Evolutionary conservation across 306 rosid species (phyloP), one percentile per base, ranked within the genome.

Genomic region (Cyclanthera cordifolia): DNA sequence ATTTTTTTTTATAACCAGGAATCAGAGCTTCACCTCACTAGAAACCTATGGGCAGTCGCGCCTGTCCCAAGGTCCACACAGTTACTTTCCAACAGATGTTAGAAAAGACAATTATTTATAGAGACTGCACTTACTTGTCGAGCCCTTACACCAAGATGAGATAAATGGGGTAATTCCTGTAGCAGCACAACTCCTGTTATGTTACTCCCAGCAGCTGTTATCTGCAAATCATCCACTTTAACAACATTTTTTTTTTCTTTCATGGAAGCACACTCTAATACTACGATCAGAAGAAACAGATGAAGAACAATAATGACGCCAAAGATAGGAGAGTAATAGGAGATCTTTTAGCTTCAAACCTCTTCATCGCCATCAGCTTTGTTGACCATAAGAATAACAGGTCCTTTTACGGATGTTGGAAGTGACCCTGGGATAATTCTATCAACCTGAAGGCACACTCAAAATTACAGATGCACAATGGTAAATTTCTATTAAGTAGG

Each of bases 121-220:
- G 76, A 79, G 70, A 77, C 19, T 39, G 41, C 69, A 82, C 85
- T 79, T 82, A 81, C 99, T 82, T 93, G 99, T 27, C 99, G 85
- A 32, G 99, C 99, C 78, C 99, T 82, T 76, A 93, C 95, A 75
- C 96, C 99, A 49, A 93, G 95, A 86, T 90, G 99, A 86, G 99
- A 93, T 46, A 90, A 84, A 88, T 93, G 99, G 85, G 99, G 99
- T 56, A 93, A 79, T 82, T 93, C 96, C 80, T 93, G 99, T 77
- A 83, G 82, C 57, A 93, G 96, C 67, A 93, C 78, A 54, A 88
- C 81, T 75, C 96, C 99, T 50, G 78, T 90, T 74, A 93, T 93
- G 83, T 90, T 85, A 74, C 54, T 84, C 76, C 99, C 96, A 50
- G 94, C 99, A 37, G 91, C 91, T 37, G 96, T 86, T 59, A 93